Percentiles rank a stretch among this genome's conserved stretches.
Evolutionary conservation across 2,329 filamentous ascomycete species (phyloP).

Genomic region (Xylaria hypoxylon): DNA sequence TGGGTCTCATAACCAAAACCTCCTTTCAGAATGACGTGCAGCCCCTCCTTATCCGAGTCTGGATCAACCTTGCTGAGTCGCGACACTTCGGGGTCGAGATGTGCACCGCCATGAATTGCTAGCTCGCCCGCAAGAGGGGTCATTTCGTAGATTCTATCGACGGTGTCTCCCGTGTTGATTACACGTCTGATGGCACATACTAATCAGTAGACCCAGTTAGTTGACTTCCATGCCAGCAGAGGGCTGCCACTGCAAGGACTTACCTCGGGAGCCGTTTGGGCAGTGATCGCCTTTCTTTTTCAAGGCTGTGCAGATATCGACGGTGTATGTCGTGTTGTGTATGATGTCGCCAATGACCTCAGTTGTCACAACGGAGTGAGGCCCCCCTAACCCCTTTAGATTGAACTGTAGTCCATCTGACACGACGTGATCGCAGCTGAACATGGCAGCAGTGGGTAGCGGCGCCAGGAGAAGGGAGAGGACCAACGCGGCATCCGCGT

Average conservation of each 20-base stretch:
- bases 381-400: constrained; percentile 71
- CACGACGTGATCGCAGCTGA: constrained; percentile 72
- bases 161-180: constrained; percentile 60
- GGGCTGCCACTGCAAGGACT: constrained; percentile 38
- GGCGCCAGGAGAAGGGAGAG: constrained; percentile 54
- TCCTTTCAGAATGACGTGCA: constrained; percentile 76
- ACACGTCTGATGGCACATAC: constrained; percentile 80
- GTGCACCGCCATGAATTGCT: constrained; percentile 64
- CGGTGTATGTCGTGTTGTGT: constrained; percentile 82
- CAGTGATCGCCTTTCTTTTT: constrained; percentile 74
- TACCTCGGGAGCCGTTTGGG: constrained; percentile 75
- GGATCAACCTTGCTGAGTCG: constrained; percentile 73
- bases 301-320: constrained; percentile 80
- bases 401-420: constrained; percentile 72
- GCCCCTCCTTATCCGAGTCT: constrained; percentile 76
- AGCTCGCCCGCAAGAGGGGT: constrained; percentile 82
- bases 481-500: constrained; percentile 52
- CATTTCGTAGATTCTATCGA: constrained; percentile 65
- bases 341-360: constrained; percentile 64
- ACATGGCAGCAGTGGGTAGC: constrained; percentile 58
- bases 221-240: background rate
- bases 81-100: constrained; percentile 74
- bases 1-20: constrained; percentile 67
- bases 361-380: constrained; percentile 74
- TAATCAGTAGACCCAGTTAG: constrained; percentile 50